Evolutionary conservation across 2,329 filamentous ascomycete species (phyloP).

Genomic region (Venturia oleaginea): DNA sequence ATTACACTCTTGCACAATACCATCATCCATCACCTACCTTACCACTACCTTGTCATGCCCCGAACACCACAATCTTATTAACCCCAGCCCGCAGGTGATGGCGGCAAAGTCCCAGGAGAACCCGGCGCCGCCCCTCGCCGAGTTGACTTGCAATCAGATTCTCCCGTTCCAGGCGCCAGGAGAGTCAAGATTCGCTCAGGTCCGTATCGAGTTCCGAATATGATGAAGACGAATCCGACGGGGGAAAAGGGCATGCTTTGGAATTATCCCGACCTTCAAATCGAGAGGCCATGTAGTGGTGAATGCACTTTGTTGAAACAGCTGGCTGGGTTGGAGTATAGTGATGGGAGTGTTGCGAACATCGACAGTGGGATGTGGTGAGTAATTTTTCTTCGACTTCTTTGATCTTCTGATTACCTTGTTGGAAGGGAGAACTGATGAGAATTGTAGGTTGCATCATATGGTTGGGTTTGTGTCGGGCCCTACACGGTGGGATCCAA

Average conservation of each 20-base stretch:
- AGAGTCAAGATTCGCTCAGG: constrained; percentile 11
- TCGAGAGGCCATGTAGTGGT: constrained; percentile 1
- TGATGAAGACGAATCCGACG: neutral
- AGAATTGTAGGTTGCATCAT: constrained; percentile 7
- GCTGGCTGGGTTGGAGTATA: constrained; percentile 10
- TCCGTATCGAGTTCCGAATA: constrained; percentile 11
- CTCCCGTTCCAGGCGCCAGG: neutral
- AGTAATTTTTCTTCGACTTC: neutral
- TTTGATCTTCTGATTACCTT: neutral
- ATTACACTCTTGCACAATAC: neutral
- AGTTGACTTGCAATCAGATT: neutral
- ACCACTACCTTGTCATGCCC: neutral
- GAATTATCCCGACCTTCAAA: constrained; percentile 9
- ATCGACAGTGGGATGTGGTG: constrained; percentile 12
- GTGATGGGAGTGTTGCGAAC: constrained; percentile 9
- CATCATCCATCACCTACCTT: neutral
- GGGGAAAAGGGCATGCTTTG: constrained; percentile 9
- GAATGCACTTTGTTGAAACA: constrained; percentile 8
- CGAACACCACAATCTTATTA: neutral
- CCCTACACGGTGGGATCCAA: constrained; percentile 10
- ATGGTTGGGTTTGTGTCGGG: constrained; percentile 10
- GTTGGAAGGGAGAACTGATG: neutral
- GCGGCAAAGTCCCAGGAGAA: constrained; percentile 6
- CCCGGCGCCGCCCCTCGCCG: constrained; percentile 4
- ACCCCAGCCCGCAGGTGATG: neutral